Evolutionary conservation across 1,284 basidiomycete genomes (phyloP).

Genomic region (Xerocomus nothofagi): DNA sequence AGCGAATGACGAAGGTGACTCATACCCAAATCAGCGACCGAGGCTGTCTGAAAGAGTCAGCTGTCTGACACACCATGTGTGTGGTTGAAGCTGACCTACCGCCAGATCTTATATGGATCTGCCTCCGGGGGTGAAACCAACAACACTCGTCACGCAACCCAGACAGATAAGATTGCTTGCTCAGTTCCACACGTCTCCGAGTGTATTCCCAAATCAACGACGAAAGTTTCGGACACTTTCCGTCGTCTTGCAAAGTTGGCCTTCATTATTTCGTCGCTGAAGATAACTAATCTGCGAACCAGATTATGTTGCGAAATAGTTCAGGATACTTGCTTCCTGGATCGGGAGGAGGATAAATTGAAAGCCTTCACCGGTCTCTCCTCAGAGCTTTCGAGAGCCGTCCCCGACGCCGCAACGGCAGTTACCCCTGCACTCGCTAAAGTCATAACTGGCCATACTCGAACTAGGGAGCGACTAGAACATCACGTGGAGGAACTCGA

Average conservation of each 20-base stretch:
- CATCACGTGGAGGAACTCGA: slow-evolving; percentile 40
- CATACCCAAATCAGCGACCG: slow-evolving; percentile 32
- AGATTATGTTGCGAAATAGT: slow-evolving; percentile 48
- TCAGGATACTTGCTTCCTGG: slow-evolving; percentile 42
- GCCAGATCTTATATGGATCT: slow-evolving; percentile 16
- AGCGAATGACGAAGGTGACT: slow-evolving; percentile 25
- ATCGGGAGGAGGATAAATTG: slow-evolving; percentile 41
- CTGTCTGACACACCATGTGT: slow-evolving; percentile 1
- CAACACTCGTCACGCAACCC: slow-evolving; percentile 6
- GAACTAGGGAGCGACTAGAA: slow-evolving; percentile 43
- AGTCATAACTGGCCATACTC: slow-evolving; percentile 42
- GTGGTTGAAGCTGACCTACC: slow-evolving; percentile 15
- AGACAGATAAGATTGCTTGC: slow-evolving; percentile 6
- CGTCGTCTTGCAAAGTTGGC: slow-evolving; percentile 44
- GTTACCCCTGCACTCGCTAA: slow-evolving; percentile 47
- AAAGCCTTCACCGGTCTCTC: slow-evolving; percentile 50
- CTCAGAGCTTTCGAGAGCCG: slow-evolving; percentile 44
- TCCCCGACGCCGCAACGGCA: slow-evolving; percentile 40
- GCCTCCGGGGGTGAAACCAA: slow-evolving; percentile 4
- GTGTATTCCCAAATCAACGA: slow-evolving; percentile 5
- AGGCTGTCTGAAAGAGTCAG: slow-evolving; percentile 32
- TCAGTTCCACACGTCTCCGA: slow-evolving; percentile 2
- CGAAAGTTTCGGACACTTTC: slow-evolving; percentile 29
- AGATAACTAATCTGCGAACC: slow-evolving; percentile 11
- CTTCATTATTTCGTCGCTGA: slow-evolving; percentile 1